Evolutionary conservation across 208 protist species (phyloP), one percentile per base, ranked within the genome.

Genomic region (Crithidia fasciculata): DNA sequence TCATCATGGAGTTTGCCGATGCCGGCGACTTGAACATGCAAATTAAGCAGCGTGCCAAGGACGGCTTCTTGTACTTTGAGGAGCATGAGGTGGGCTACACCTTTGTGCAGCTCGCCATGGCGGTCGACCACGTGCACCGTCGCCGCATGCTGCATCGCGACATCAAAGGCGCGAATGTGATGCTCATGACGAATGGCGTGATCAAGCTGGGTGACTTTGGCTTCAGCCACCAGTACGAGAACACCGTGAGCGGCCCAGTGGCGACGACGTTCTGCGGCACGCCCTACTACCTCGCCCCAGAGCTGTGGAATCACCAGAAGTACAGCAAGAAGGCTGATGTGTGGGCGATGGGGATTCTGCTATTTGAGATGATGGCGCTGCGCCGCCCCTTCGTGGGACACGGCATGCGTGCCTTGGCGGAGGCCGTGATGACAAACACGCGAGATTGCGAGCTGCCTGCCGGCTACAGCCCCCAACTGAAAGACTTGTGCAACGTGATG

Each of bases 301-400:
- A 98, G 83, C 74, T 98, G 45, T 97, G 90, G 84, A 83, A 89
- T 49, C 83, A 88, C 60, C 86, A 92, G 68, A 85, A 85, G 69
- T 98, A 98, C 86, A 96, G 94, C 74, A 89, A 95, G 72, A 98
- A 98, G 80, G 80, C 79, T 15, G 96, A 98, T 56, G 87, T 98
- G 73, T 98, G 96, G 96, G 84, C 91, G 2, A 81, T 97, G 50
- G 92, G 92, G 16, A 83, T 90, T 44, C 81, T 95, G 8, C 78
- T 96, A 19, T 96, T 93, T 63, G 92, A 96, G 66, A 82, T 96
- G 67, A 92, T 94, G 69, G 85, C 86, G 6, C 75, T 93, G 47
- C 84, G 89, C 62, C 89, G 88, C 44, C 88, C 92, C 0, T 96
- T 92, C 74, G 83, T 84, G 13, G 89, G 88, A 4, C 81, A 86